Conservation (phyloP, 768 basidiomycete genomes). For the Amanita subjunquillea region DNA sequence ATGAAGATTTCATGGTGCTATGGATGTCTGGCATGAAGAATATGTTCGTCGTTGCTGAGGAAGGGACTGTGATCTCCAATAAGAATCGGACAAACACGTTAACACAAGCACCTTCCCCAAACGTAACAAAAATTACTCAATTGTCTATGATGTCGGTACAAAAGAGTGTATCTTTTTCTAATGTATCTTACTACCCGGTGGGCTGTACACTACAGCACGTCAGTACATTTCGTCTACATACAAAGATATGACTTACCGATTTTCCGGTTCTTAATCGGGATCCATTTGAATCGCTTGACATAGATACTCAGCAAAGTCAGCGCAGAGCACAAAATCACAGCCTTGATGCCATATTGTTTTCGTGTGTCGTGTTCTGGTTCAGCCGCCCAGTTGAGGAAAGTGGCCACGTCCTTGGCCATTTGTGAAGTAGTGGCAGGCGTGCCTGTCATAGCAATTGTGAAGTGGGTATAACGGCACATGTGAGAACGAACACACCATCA, state of each 20-base stretch:
- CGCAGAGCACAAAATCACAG: slow-evolving; percentile 84
- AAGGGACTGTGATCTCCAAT: too few species aligned
- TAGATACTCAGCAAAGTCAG: slow-evolving; percentile 76
- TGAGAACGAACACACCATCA: slow-evolving; percentile 50
- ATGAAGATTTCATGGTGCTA: too few species aligned
- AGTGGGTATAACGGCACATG: not conserved
- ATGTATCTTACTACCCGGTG: slow-evolving; percentile 46
- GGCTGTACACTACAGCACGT: slow-evolving; percentile 42
- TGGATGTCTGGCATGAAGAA: too few species aligned
- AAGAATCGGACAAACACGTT: too few species aligned
- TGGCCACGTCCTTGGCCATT: slow-evolving; percentile 98
- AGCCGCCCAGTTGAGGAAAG: slow-evolving; percentile 93
- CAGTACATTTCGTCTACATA: not conserved
- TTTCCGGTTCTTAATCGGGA: slow-evolving; percentile 86
- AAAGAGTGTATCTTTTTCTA: slow-evolving; percentile 23
- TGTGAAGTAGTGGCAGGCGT: slow-evolving; percentile 96
- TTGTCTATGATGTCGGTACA: slow-evolving; percentile 5
- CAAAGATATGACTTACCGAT: slow-evolving; percentile 45
- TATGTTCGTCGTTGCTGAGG: too few species aligned
- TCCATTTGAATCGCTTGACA: slow-evolving; percentile 96
- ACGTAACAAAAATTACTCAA: slow-evolving; percentile 1
- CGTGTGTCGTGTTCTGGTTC: slow-evolving; percentile 98
- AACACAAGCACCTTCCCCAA: too few species aligned
- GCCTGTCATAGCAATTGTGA: slow-evolving; percentile 29
- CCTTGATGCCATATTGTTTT: slow-evolving; percentile 95